Percentiles rank a stretch among this genome's conserved stretches.
Evolutionary conservation across 2,329 filamentous ascomycete species (phyloP).

Genomic region (Claviceps quebecensis): DNA sequence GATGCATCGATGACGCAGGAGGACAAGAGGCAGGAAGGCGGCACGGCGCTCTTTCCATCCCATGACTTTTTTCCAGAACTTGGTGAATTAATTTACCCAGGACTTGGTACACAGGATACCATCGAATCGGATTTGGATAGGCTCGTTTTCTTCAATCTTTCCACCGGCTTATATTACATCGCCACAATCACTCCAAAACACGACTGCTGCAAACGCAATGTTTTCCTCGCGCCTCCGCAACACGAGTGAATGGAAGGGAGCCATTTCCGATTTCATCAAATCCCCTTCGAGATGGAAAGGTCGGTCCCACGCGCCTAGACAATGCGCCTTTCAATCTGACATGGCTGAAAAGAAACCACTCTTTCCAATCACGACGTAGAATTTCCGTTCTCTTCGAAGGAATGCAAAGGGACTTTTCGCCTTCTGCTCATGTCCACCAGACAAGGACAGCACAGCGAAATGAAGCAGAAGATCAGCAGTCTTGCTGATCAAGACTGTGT

Average conservation of each 20-base stretch:
- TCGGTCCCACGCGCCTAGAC: neutral
- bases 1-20: neutral
- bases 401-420: constrained; percentile 15
- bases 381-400: constrained; percentile 17
- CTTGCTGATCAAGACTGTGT: constrained; percentile 24
- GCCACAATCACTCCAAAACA: neutral
- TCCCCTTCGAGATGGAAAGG: constrained; percentile 14
- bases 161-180: too few species aligned
- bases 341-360: constrained; percentile 21
- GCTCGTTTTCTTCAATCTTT: too few species aligned
- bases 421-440: constrained; percentile 26
- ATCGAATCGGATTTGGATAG: neutral
- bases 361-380: constrained; percentile 32
- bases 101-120: neutral
- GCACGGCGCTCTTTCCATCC: constrained; percentile 3
- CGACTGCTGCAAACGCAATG: constrained; percentile 9
- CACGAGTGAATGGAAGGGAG: constrained; percentile 22
- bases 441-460: constrained; percentile 19
- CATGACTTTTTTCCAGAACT: too few species aligned
- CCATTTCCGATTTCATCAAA: constrained; percentile 14
- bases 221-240: constrained; percentile 26
- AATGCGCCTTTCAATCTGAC: neutral
- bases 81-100: neutral
- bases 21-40: neutral
- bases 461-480: constrained; percentile 23